These are phyloP conservation scores for Tuctoria greenei DNA, from an alignment of 176 grass and related monocot genomes.

Conservation along the genomic window DNA sequence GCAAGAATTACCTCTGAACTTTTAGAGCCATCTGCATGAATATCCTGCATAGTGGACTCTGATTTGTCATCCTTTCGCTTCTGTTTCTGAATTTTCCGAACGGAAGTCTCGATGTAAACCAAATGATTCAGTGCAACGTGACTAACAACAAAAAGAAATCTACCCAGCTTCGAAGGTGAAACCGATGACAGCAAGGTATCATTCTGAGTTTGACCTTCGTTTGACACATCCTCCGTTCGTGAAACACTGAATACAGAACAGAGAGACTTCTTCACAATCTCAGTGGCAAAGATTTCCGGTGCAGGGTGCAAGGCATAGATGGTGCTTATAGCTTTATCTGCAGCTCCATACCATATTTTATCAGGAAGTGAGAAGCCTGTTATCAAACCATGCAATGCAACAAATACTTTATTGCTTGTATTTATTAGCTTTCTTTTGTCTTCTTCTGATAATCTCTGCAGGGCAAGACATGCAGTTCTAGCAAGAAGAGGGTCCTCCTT, in stretches of 20 bases:
- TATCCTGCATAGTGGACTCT: conserved; percentile 29
- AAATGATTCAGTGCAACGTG: conserved; percentile 90
- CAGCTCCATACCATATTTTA: conserved; percentile 87
- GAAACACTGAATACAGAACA: conserved; percentile 53
- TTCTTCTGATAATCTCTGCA: conserved; percentile 88
- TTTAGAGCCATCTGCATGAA: conserved; percentile 36
- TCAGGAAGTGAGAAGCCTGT: conserved; percentile 71
- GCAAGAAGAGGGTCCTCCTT: conserved; percentile 93
- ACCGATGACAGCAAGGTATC: conserved; percentile 43
- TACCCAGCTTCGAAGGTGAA: conserved; percentile 64
- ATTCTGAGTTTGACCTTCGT: conserved; percentile 38
- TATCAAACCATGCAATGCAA: conserved; percentile 61
- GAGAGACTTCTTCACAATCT: conserved; percentile 76
- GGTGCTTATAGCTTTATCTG: conserved; percentile 77
- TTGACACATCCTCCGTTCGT: conserved; percentile 35
- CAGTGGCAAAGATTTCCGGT: conserved; percentile 76
- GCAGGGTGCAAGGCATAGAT: conserved; percentile 75
- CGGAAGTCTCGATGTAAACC: conserved; percentile 83
- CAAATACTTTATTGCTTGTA: conserved; percentile 60
- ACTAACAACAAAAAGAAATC: conserved; percentile 86
- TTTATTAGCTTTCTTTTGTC: conserved; percentile 75
- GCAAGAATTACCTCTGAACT: conserved; percentile 57
- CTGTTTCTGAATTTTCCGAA: conserved; percentile 85
- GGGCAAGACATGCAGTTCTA: conserved; percentile 81
- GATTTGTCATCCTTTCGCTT: conserved; percentile 72